A percentile compares a stretch with the other conserved stretches of the same genome.
Conservation (phyloP, 2,329 filamentous ascomycete genomes). For the Fusarium liriodendri region DNA sequence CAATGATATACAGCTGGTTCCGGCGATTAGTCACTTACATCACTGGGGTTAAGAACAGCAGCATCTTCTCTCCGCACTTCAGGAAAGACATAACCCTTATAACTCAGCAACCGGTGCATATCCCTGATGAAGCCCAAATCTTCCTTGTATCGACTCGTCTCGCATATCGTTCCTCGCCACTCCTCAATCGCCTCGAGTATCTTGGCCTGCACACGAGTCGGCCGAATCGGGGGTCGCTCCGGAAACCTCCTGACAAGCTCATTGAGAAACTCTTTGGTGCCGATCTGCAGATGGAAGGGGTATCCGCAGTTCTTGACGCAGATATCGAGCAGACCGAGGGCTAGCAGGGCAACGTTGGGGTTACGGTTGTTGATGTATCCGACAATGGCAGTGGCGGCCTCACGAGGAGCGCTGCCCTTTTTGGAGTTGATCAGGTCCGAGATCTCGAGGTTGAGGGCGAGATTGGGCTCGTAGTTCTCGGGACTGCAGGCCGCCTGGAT, state of each 20-base stretch:
- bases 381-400: constrained; percentile 93
- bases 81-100: constrained; percentile 97
- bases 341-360: constrained; percentile 91
- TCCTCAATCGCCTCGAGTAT: constrained; percentile 98
- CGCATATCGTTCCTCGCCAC: constrained; percentile 98
- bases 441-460: constrained; percentile 96
- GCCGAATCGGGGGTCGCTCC: constrained; percentile 87
- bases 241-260: constrained; percentile 96
- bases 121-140: constrained; percentile 96
- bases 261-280: constrained; percentile 98
- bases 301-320: constrained; percentile 99
- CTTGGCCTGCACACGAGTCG: constrained; percentile 88
- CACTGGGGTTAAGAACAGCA: constrained; percentile 94
- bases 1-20: constrained; percentile 53
- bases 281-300: constrained; percentile 97
- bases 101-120: constrained; percentile 95
- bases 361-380: constrained; percentile 97
- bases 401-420: constrained; percentile 94
- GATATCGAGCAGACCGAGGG: constrained; percentile 93
- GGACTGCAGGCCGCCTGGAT: constrained; percentile 97
- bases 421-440: constrained; percentile 96
- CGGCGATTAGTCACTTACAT: constrained; percentile 70
- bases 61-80: constrained; percentile 94
- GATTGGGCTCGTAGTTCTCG: constrained; percentile 97
- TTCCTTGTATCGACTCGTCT: constrained; percentile 97